Evolutionary conservation across 2,329 filamentous ascomycete species (phyloP), one percentile per base, ranked within the genome.

Genomic region (Colletotrichum sp.): DNA sequence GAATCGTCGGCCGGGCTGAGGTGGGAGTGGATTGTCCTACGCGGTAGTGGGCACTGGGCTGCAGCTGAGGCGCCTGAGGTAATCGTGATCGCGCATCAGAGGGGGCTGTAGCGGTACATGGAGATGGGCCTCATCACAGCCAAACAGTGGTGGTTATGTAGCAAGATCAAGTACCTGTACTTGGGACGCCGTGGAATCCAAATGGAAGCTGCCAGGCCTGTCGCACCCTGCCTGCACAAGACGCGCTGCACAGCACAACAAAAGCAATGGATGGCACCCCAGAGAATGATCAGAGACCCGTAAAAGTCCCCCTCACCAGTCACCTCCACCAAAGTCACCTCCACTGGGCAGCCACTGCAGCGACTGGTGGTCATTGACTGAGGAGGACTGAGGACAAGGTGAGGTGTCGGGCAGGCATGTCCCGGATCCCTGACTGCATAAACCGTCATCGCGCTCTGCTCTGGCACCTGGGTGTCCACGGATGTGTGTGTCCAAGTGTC

Each of bases 171-270:
- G 73, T 75, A 73, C 64, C 7, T 4, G 7, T 75, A 72, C 73
- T 36, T 36, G 16, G 12, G 26, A 21, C 28, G 26, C 39, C 18
- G 60, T 73, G 57, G 73, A 75, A 73, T 75, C 73, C 34, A 32
- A 30, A 64, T 75, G 69, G 73, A 75, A 75, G 73, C 63, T 68
- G 48, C 63, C 68, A 65, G 39, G 57, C 57, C 57, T 61, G 57
- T 61, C 57, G 57, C n/a, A 71, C 28, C 43, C 66, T 73, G 61
- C 30, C 61, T 21, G 61, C 61, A 65, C 34, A 21, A 24, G n/a
- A 36, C 60, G 63, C 63, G 13, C 36, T 24, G 34, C 63, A 67
- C 64, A 55, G 64, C 64, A 67, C 39, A 48, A 26, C 39, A 24
- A 36, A 55, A 43, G 39, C 39, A 43, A 43, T n/a, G 39, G 39